phyloP scores from a whole-genome alignment of 371 early-diverging fungal species.

The Chytridium lagenaria region DNA sequence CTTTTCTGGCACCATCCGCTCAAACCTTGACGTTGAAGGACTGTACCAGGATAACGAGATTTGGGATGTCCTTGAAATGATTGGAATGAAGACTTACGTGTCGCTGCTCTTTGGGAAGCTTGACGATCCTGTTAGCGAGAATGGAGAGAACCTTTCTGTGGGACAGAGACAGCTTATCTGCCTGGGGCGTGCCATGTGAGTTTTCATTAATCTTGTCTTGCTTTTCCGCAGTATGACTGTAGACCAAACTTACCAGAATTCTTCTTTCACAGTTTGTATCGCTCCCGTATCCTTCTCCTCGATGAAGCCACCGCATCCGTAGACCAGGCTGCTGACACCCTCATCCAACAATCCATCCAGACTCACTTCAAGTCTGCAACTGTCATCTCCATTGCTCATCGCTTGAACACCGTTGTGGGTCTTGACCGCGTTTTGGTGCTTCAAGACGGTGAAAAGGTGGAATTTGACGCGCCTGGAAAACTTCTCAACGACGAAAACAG shows the following conservation, averaged over 20 bases:
- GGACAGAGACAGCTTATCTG: constrained; percentile 62
- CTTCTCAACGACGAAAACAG: constrained; percentile 45
- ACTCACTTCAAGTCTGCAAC: constrained; percentile 67
- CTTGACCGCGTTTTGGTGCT: constrained; percentile 73
- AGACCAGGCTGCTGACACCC: constrained; percentile 49
- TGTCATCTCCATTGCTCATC: constrained; percentile 61
- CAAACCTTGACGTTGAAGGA: constrained; percentile 84
- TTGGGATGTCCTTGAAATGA: constrained; percentile 67
- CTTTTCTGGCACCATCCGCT: constrained; percentile 60
- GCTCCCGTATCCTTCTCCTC: constrained; percentile 53
- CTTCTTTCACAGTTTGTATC: constrained; percentile 24
- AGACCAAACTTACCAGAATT: too few species aligned
- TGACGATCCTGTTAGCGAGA: constrained; percentile 33
- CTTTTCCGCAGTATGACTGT: too few species aligned
- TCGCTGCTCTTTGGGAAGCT: constrained; percentile 30
- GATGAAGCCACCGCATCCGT: constrained; percentile 54
- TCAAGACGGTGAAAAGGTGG: constrained; percentile 51
- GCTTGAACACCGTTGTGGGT: constrained; percentile 69
- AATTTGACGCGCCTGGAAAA: constrained; percentile 64
- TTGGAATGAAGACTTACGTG: constrained; percentile 30
- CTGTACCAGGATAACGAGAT: constrained; percentile 73
- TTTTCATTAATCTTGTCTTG: too few species aligned
- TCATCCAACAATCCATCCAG: constrained; percentile 71
- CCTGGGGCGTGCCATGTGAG: constrained; percentile 50
- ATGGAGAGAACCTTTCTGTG: constrained; percentile 52